phyloP scores from a whole-genome alignment of 1,284 basidiomycete genomes.

The Heterobasidion irregulare region DNA sequence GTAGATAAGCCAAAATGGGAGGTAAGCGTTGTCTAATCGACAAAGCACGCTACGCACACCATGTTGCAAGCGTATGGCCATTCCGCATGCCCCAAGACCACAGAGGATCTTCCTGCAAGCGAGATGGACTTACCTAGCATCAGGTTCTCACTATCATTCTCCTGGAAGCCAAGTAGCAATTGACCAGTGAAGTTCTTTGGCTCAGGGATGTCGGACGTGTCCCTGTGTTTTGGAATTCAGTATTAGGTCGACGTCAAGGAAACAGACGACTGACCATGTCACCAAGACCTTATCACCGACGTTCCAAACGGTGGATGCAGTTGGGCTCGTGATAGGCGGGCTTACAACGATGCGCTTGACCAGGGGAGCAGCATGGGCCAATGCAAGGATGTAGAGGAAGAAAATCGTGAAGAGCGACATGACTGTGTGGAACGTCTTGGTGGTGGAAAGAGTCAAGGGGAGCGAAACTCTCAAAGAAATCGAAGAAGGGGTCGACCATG shows the following conservation, averaged over 20 bases:
- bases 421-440: slow-evolving; percentile 4
- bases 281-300: slow-evolving; percentile 44
- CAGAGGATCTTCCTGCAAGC: neutral
- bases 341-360: slow-evolving; percentile 39
- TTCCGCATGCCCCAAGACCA: neutral
- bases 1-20: neutral
- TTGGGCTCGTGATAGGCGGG: slow-evolving; percentile 52
- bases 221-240: slow-evolving; percentile 27
- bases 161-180: slow-evolving; percentile 43
- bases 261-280: slow-evolving; percentile 39
- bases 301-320: slow-evolving; percentile 40
- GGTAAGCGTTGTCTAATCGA: neutral
- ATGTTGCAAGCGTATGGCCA: neutral
- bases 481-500: neutral
- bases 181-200: slow-evolving; percentile 38
- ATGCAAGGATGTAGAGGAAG: slow-evolving; percentile 5
- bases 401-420: slow-evolving; percentile 9
- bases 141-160: slow-evolving; percentile 41
- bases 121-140: slow-evolving; percentile 35
- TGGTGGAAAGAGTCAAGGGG: neutral
- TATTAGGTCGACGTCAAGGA: neutral
- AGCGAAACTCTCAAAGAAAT: neutral
- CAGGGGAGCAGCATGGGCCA: slow-evolving; percentile 26
- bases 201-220: slow-evolving; percentile 39
- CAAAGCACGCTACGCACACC: neutral